Evolutionary conservation across 164 flowering plant species (phyloP), one percentile per base, ranked within the genome.

Genomic region (Vitis rupestris): DNA sequence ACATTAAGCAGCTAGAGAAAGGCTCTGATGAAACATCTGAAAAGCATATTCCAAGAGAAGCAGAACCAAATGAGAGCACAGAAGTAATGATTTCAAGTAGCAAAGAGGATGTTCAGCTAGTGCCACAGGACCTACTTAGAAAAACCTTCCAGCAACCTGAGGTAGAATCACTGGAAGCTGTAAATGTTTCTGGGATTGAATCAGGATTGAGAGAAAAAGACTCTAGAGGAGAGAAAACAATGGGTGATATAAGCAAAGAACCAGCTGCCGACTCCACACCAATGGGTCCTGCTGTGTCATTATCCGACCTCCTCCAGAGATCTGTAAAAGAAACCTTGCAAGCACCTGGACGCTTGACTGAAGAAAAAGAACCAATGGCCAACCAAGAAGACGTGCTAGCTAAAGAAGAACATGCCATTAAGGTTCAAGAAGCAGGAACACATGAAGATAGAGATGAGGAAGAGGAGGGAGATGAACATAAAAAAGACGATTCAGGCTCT

Each of bases 391-490:
- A 77, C 55, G 9, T 49, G 53, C 66, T 72, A 68, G 61, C 49
- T 53, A 73, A 78, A 77, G 81, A 76, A 53, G 63, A 61, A 52
- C 77, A 64, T 65, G 54, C 58, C 50, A 37, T 44, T 56, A 69
- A 76, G 61, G 68, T 51, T 10, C 85, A 75, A 58, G 86, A 80
- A 63, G 66, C 63, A 27, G 76, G 77, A 68, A 58, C 73, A 65
- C 82, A 79, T 49, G 80, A 74, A 67, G 83, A 83, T 53, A 74
- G 79, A 50, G 70, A 81, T 17, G 78, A 72, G 23, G 70, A 69
- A 13, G 83, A 73, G 37, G 88, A 80, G 64, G 78, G 72, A 68
- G 78, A 76, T 13, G 84, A 87, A 60, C 79, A 78, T 16, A 70
- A 77, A 37, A 68, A 74, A 70, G 70, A 64, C 48, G 84, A 76